These are phyloP conservation scores for Eimeria brunetti DNA, from an alignment of 169 alveolate genomes.

Conservation along the genomic window DNA sequence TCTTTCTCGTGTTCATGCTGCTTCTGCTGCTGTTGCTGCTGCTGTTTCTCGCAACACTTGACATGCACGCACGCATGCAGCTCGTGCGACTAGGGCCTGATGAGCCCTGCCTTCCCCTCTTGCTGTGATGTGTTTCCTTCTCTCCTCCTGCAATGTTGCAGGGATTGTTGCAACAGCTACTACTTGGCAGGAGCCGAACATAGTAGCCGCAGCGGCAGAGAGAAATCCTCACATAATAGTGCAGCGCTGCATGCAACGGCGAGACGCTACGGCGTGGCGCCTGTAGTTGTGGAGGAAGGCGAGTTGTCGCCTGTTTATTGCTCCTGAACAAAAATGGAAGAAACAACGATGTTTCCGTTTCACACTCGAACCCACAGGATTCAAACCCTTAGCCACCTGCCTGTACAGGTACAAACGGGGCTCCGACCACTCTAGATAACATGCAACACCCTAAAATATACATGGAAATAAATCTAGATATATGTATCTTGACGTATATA, in stretches of 20 bases:
- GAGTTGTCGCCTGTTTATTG: slow-evolving; percentile 80
- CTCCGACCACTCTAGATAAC: neutral
- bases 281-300: slow-evolving; percentile 76
- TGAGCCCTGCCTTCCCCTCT: neutral
- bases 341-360: neutral
- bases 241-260: slow-evolving; percentile 71
- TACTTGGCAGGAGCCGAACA: too few relatives aligned
- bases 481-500: too few relatives aligned
- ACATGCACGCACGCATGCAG: neutral
- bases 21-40: too few relatives aligned
- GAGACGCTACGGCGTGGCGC: slow-evolving; percentile 57
- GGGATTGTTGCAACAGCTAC: too few relatives aligned
- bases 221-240: slow-evolving; percentile 61
- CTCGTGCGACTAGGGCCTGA: neutral
- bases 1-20: neutral
- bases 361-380: neutral
- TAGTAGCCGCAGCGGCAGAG: too few relatives aligned
- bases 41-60: neutral
- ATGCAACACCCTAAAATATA: neutral
- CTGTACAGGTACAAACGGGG: neutral
- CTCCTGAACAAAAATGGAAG: slow-evolving; percentile 66
- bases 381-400: neutral
- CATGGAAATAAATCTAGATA: neutral
- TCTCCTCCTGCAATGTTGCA: too few relatives aligned
- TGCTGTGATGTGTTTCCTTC: neutral